Base-by-base conservation (phyloP, 2,329 filamentous ascomycete genomes). In the Gremmenia infestans region DNA sequence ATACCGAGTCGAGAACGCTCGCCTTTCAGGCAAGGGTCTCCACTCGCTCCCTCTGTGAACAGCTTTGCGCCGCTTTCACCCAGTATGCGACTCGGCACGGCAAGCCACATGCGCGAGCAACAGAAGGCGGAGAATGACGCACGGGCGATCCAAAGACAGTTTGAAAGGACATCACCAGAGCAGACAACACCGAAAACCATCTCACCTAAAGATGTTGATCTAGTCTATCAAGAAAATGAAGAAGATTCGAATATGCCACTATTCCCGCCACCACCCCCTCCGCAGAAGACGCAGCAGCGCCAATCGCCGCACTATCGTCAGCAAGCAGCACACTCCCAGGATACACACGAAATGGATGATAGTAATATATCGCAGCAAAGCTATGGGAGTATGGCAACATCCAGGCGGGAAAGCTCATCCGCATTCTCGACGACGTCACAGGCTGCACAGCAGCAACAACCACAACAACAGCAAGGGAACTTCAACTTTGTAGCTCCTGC, bases 131-230 rank as follows among this genome's bases (percentile, higher is more conserved):
- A 83, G 64, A 81, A 81, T 43, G 84, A 86, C 56, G 79, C 79
- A 60, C 70, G 55, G 67, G 73, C 60, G 64, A 68, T 63, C 62
- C 73, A 28, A 72, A 65, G 68, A 42, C 71, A 74, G 37, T 63
- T 79, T 47, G 74, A 77, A 1, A 64, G 63, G 46, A 56, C 59
- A 25, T 68, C 67, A 23, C 67, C 63, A 71, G 61, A 63, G 35
- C 61, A 78, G 5, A 80, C 79, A 0, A 79, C 87, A n/a, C 79
- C 83, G 1, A 89, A 90, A 72, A 96, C 93, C 0, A 96, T 99
- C 48, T 97, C 93, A 1, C 94, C 93, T 23, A 95, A 96, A 73
- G 93, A 97, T 67, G 89, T 92, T 1, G 74, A 96, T 57, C 74
- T 97, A 50, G 92, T 97, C 58, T 96, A 92, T 69, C 82, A 87